Evolutionary conservation across 2,329 filamentous ascomycete species (phyloP), one percentile per base, ranked within the genome.

Genomic region (Talaromyces marneffei): DNA sequence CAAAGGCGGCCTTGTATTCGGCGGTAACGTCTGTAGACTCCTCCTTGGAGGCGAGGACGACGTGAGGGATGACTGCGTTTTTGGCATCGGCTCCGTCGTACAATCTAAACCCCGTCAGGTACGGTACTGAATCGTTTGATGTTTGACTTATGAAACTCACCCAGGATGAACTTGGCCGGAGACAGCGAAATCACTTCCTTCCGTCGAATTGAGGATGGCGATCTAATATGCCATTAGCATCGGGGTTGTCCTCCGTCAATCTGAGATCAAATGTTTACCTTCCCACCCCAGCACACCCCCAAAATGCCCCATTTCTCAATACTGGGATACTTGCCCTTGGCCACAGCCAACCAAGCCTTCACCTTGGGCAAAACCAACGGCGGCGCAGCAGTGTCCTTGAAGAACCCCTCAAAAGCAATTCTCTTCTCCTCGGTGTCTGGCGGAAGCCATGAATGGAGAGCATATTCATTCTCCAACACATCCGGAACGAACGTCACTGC

Each of bases 271-370:
- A 25, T 31, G 18, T 82, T 80, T 8, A 88, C 83, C 77, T 90
- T 90, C 66, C 86, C 87, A 65, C 87, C 87, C 87, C 86, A 90
- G 78, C 88, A 90, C 73, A 82, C 83, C 74, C 87, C 87, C 46
- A 87, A 66, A 56, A 85, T 76, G n/a, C 77, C 86, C 79, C 84
- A 86, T 57, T 80, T 82, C 70, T 81, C 79, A 65, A 89, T 79
- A 23, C 74, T 73, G 0, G 83, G 78, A 70, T 84, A 82, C 68
- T 81, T 78, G 3, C 75, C 77, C 68, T 80, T 75, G 40, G 83
- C 75, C 16, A 82, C 81, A 66, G 81, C 64, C 2, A 77, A 66
- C 1, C 77, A 64, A 9, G 65, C 64, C 18, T 73, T 59, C 29
- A 81, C 58, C 33, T 69, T 70, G 5, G 66, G 67, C 8, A 72